Evolutionary conservation across 129 eudicot species (phyloP).

Genomic region (Ambrosia trifida): DNA sequence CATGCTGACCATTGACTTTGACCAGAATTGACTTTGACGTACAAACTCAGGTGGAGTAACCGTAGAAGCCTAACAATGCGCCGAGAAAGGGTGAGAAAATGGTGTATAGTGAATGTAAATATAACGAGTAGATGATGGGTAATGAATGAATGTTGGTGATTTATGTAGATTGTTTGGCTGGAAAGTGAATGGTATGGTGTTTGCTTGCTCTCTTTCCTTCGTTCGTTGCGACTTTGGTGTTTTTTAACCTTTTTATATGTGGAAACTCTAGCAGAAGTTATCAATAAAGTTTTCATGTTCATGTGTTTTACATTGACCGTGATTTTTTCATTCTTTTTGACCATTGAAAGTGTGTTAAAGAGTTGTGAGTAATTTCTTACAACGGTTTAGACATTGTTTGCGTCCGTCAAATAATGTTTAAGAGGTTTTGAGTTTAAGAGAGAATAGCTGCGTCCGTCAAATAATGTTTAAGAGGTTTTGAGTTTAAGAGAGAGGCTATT

Average conservation of each 20-base stretch:
- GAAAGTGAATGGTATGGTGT: neutral
- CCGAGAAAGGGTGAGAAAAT: constrained; percentile 10
- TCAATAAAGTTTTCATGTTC: constrained; percentile 27
- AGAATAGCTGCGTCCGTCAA: too few species aligned
- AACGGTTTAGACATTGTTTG: too few species aligned
- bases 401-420: too few species aligned
- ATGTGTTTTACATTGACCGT: constrained; percentile 18
- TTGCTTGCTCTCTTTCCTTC: neutral
- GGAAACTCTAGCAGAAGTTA: constrained; percentile 8
- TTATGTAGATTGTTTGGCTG: constrained; percentile 16
- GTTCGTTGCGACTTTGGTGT: neutral
- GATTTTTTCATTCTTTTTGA: neutral
- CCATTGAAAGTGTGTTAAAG: neutral
- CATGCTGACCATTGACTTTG: constrained; percentile 52
- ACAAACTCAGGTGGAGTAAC: constrained; percentile 17
- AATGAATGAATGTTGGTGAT: constrained; percentile 27
- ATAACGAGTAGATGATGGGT: constrained; percentile 28
- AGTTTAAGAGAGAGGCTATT: too few species aligned
- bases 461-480: too few species aligned
- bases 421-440: too few species aligned
- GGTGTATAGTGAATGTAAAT: constrained; percentile 44
- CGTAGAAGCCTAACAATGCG: constrained; percentile 24
- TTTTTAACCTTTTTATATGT: constrained; percentile 4
- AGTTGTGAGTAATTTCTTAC: too few species aligned
- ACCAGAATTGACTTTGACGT: constrained; percentile 23